These are phyloP conservation scores for Ilex asprella DNA, from an alignment of 257 asterid genomes.

Conservation along the genomic window DNA sequence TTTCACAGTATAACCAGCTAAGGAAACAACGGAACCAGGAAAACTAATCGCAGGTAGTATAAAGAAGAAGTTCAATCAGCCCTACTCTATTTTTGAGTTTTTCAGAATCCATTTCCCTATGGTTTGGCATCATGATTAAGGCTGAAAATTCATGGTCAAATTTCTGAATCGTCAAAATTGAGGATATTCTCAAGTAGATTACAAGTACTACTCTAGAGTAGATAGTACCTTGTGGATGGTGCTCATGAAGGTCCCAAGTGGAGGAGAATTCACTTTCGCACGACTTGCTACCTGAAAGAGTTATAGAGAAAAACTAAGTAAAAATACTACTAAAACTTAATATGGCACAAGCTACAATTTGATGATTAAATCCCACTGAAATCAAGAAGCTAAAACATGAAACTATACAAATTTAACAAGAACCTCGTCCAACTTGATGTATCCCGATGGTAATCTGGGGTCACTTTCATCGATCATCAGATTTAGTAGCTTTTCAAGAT, in stretches of 20 bases:
- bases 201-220: not conserved
- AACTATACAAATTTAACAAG: conserved; percentile 4
- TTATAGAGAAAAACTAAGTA: conserved; percentile 3
- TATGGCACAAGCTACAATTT: no score
- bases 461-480: conserved; percentile 79
- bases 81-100: no score
- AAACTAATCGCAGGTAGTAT: no score
- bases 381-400: not conserved
- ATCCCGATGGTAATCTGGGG: conserved; percentile 78
- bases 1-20: no score
- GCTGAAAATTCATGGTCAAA: no score
- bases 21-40: no score
- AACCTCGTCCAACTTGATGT: conserved; percentile 76
- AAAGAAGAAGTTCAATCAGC: no score
- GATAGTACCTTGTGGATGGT: conserved; percentile 51
- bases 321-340: not conserved
- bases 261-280: conserved; percentile 71
- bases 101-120: no score
- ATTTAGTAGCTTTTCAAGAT: conserved; percentile 51
- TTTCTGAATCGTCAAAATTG: not conserved
- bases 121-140: no score
- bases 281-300: conserved; percentile 69
- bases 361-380: not conserved
- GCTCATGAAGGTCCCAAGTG: conserved; percentile 33
- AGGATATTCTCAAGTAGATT: not conserved